Evolutionary conservation across 2,329 filamentous ascomycete genomes (phyloP).

Genomic region (Polytolypa hystricis): DNA sequence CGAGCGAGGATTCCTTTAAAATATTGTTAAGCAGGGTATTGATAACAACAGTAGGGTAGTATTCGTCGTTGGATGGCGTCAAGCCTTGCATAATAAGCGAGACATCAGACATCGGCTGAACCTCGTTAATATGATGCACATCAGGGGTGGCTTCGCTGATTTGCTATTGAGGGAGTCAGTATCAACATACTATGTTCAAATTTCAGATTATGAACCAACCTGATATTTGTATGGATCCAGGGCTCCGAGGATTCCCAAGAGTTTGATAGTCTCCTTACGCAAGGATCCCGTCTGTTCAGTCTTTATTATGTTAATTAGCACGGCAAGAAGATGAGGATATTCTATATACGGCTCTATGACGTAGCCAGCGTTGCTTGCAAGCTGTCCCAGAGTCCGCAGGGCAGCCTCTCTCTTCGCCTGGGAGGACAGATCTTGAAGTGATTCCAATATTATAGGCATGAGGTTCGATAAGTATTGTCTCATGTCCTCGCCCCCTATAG

Average conservation of each 20-base stretch:
- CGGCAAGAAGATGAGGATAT: slow-evolving; percentile 84
- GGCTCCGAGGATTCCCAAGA: slow-evolving; percentile 90
- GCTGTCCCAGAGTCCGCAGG: slow-evolving; percentile 76
- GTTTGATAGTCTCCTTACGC: slow-evolving; percentile 86
- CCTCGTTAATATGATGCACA: slow-evolving; percentile 57
- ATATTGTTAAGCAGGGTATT: slow-evolving; percentile 82
- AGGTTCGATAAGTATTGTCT: slow-evolving; percentile 78
- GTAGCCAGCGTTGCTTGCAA: slow-evolving; percentile 93
- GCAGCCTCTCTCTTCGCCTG: slow-evolving; percentile 84
- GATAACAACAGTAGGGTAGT: slow-evolving; percentile 96
- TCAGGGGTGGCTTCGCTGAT: slow-evolving; percentile 84
- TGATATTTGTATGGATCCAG: slow-evolving; percentile 94
- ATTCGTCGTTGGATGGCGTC: slow-evolving; percentile 94
- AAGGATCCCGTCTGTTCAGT: slow-evolving; percentile 79
- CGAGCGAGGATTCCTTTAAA: slow-evolving; percentile 77
- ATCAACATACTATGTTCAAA: slow-evolving; percentile 2
- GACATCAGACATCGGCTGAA: slow-evolving; percentile 73
- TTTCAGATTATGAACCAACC: slow-evolving; percentile 26
- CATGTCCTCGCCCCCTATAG: slow-evolving; percentile 91
- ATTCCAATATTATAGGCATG: slow-evolving; percentile 91
- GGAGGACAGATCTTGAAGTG: slow-evolving; percentile 87
- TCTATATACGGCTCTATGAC: slow-evolving; percentile 94
- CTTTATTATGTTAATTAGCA: slow-evolving; percentile 87
- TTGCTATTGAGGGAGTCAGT: slow-evolving; percentile 47
- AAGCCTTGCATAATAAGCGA: slow-evolving; percentile 96